phyloP scores from a whole-genome alignment of 2,329 filamentous ascomycete genomes.

The Xylariaceae sp. region DNA sequence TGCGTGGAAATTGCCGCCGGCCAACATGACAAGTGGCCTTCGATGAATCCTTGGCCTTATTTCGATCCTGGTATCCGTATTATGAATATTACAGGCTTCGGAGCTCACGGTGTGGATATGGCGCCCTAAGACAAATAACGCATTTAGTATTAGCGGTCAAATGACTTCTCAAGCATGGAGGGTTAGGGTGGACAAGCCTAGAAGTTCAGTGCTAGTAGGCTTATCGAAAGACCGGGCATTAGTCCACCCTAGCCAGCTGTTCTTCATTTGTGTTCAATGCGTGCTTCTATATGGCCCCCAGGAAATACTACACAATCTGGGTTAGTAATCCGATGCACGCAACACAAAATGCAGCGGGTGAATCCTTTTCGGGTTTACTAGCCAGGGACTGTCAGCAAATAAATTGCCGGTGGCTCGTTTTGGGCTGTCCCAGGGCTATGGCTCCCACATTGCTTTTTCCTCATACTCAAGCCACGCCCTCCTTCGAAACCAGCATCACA shows the following conservation, averaged over 20 bases:
- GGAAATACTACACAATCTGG: slow-evolving; percentile 36
- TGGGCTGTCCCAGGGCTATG: slow-evolving; percentile 28
- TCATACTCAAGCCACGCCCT: slow-evolving; percentile 21
- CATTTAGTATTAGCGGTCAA: slow-evolving; percentile 22
- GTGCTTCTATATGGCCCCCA: slow-evolving; percentile 19
- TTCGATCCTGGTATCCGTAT: slow-evolving; percentile 2
- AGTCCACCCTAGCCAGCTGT: slow-evolving; percentile 23
- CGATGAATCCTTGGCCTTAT: slow-evolving; percentile 12
- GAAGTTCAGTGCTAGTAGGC: slow-evolving; percentile 24
- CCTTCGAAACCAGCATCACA: slow-evolving; percentile 24
- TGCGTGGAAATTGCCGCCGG: too few species aligned
- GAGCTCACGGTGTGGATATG: slow-evolving; percentile 18
- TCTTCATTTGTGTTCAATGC: slow-evolving; percentile 20
- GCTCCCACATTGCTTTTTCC: slow-evolving; percentile 34
- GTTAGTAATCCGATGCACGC: slow-evolving; percentile 40
- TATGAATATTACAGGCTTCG: slow-evolving; percentile 7
- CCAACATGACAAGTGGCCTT: slow-evolving; percentile 20
- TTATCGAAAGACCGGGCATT: slow-evolving; percentile 21
- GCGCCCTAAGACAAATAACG: slow-evolving; percentile 4
- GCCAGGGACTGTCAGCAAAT: slow-evolving; percentile 37
- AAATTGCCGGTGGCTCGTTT: slow-evolving; percentile 31
- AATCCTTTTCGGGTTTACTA: slow-evolving; percentile 39
- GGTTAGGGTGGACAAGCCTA: too few species aligned
- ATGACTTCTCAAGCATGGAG: slow-evolving; percentile 15
- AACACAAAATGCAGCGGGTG: slow-evolving; percentile 36